Percentiles rank a stretch among this genome's conserved stretches.
Conservation (phyloP, 257 asterid species). For the Datura wrightii region DNA sequence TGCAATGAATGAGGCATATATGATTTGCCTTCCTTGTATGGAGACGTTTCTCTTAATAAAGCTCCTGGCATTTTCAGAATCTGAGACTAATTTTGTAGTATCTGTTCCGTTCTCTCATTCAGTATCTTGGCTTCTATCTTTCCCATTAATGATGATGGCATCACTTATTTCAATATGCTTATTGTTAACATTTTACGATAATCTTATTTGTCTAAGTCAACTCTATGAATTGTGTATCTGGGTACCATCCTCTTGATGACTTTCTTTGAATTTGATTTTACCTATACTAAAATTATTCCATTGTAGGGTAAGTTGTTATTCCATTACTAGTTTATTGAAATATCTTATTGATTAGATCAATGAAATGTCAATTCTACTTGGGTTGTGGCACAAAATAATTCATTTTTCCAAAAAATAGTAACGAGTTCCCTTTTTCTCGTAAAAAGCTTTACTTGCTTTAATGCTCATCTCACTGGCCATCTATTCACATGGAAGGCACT, state of each 20-base stretch:
- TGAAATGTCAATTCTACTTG: conserved; percentile 3
- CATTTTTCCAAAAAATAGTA: background rate
- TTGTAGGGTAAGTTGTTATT: conserved; percentile 17
- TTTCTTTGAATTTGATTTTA: background rate
- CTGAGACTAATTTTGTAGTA: background rate
- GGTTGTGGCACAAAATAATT: conserved; percentile 19
- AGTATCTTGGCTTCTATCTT: conserved; percentile 5
- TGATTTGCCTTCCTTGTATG: conserved; percentile 2
- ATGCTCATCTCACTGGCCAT: conserved; percentile 1
- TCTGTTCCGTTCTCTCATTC: background rate
- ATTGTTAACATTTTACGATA: background rate
- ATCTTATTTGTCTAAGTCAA: conserved; percentile 18
- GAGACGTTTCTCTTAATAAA: conserved; percentile 8
- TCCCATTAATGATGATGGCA: background rate
- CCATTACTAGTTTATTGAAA: conserved; percentile 7
- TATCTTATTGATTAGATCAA: background rate
- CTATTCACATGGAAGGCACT: background rate
- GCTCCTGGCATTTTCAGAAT: conserved; percentile 4
- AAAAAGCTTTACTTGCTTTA: background rate
- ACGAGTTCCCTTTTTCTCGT: background rate
- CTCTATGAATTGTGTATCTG: background rate
- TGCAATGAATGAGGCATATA: background rate
- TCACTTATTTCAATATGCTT: conserved; percentile 13
- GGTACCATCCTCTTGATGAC: conserved; percentile 22
- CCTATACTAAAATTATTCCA: background rate